Evolutionary conservation across 495 filamentous ascomycete species (phyloP), one percentile per base, ranked within the genome.

Genomic region (Usnea hakonensis): DNA sequence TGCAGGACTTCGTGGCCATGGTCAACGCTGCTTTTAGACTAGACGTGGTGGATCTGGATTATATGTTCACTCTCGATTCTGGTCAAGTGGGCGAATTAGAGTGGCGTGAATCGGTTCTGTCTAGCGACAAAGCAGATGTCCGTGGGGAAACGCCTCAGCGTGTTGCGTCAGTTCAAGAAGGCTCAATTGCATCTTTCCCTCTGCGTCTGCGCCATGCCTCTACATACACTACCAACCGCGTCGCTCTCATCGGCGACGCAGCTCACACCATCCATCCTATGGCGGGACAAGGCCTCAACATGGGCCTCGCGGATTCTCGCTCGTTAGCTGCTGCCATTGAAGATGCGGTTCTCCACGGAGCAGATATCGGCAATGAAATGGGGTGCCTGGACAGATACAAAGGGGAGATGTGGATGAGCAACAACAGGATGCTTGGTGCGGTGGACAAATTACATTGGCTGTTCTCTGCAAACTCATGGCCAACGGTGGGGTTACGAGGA

Each of bases 1-100:
- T 81, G 0, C 75, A 77, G 13, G 87, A 95, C 67, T 95, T 97
- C 69, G 75, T 87, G 7, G 86, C 90, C 11, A 88, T 92, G 83
- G 87, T 97, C 52, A 97, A 97, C 70, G 91, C 93, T 2, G 95
- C 90, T 14, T 97, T 99, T 78, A 85, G 91, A 2, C 81, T 99
- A 21, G 79, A 77, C 41, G 79, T 86, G 58, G 83, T 87, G 0
- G 94, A 99, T 73, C 75, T 98, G 8, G 79, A 77, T 16, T 97
- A 89, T 73, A 87, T 97, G 74, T 78, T 86, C 80, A 86, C 76
- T 72, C 80, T 71, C 69, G 68, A 71, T 19, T 75, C 81, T 1
- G 82, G 82, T 0, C 88, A 95, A 64, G 78, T 80, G 19, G 83
- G 85, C 17, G 94, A 99, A 72, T 77, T 94, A 28, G 73, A 79